A percentile compares a stretch with the other conserved stretches of the same genome.
These are phyloP conservation scores for Acorus gramineus DNA, from an alignment of 106 monocot genomes.

Conservation along the genomic window DNA sequence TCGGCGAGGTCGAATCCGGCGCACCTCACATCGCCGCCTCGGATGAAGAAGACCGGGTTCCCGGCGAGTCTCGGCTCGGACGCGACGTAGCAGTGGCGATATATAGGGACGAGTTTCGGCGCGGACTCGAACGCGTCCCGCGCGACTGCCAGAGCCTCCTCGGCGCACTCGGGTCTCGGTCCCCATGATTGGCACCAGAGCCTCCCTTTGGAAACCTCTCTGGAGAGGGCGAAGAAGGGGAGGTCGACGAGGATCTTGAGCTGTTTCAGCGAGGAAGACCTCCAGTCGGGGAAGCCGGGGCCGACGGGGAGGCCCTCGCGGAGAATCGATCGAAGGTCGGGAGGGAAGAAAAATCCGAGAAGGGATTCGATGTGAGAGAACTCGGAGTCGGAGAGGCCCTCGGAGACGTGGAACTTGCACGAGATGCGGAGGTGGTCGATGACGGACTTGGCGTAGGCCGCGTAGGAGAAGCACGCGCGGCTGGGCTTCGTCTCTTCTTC, in stretches of 20 bases:
- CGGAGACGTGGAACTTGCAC: conserved; percentile 14
- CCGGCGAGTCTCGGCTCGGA: conserved; percentile 17
- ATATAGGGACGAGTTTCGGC: conserved; percentile 36
- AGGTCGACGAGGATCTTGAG: conserved; percentile 18
- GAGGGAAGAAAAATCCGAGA: conserved; percentile 16
- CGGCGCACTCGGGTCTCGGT: not conserved
- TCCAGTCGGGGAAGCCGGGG: conserved; percentile 38
- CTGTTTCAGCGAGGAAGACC: conserved; percentile 17
- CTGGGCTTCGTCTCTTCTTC: not conserved
- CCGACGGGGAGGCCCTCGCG: conserved; percentile 41
- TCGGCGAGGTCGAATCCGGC: conserved; percentile 30
- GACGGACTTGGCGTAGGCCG: conserved; percentile 50
- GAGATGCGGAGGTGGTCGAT: conserved; percentile 17
- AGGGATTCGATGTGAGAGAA: conserved; percentile 23
- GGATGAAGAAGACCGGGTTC: conserved; percentile 38
- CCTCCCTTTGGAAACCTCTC: conserved; percentile 3
- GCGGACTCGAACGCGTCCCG: conserved; percentile 7
- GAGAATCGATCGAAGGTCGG: conserved; percentile 42
- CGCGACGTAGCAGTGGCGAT: conserved; percentile 37
- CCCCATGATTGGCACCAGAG: conserved; percentile 27
- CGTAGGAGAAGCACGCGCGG: conserved; percentile 49
- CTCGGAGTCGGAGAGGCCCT: conserved; percentile 35
- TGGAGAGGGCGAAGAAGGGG: conserved; percentile 9
- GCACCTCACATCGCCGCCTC: conserved; percentile 12
- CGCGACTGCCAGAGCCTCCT: not conserved